phyloP scores from a whole-genome alignment of 768 basidiomycete species.

The Leccinellum rugosiceps region DNA sequence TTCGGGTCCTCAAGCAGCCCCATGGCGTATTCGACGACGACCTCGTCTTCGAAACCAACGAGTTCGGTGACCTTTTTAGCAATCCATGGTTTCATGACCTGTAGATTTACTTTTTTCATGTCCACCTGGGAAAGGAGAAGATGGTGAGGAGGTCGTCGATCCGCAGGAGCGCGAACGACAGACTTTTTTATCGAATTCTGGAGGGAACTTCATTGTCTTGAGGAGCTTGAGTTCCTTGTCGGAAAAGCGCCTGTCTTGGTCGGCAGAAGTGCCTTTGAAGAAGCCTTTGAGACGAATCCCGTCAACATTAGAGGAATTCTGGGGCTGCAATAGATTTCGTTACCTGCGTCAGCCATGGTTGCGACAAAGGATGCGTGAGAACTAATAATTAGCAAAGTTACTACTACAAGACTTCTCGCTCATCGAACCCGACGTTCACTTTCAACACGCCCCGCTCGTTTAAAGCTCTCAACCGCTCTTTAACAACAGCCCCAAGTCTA shows the following conservation, averaged over 20 bases:
- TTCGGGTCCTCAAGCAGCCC: conserved; percentile 85
- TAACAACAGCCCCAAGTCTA: conserved; percentile 23
- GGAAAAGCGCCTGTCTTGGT: conserved; percentile 89
- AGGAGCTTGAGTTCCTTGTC: conserved; percentile 93
- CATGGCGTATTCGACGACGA: conserved; percentile 95
- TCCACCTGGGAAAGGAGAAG: conserved; percentile 58
- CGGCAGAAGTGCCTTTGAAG: conserved; percentile 88
- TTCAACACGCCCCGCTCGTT: conserved; percentile 27
- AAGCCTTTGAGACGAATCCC: conserved; percentile 49
- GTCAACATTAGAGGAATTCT: conserved; percentile 9
- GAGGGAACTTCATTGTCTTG: conserved; percentile 86
- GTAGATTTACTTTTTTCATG: conserved; percentile 91
- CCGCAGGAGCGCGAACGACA: conserved; percentile 2
- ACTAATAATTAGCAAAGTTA: conserved; percentile 3
- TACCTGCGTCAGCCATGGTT: conserved; percentile 60
- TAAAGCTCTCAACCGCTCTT: conserved; percentile 18
- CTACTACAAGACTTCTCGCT: conserved; percentile 27
- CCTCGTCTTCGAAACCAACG: conserved; percentile 93
- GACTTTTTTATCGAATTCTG: conserved; percentile 86
- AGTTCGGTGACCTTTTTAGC: conserved; percentile 89
- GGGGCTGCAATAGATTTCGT: conserved; percentile 14
- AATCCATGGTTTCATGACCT: conserved; percentile 93
- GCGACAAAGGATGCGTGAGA: conserved; percentile 19
- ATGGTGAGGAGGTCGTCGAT: background rate
- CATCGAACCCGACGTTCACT: conserved; percentile 31